Base-by-base conservation (phyloP, 192 early-diverging fungal species). In the Coemansia sp. region DNA sequence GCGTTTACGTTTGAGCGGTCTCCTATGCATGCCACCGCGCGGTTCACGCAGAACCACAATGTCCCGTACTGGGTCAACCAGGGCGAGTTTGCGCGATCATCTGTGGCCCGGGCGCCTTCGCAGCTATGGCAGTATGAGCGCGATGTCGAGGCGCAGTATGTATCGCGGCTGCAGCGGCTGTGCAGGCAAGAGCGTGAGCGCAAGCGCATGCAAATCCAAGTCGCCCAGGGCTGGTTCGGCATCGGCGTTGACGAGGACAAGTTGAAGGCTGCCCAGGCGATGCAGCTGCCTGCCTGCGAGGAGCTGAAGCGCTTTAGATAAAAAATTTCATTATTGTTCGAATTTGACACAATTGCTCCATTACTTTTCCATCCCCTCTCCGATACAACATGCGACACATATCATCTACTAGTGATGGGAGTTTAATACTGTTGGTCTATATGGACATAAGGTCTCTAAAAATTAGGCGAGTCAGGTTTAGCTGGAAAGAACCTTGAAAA, bases 1-100 rank as follows among this genome's bases (percentile, higher is more conserved):
- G 68, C 69, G 23, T 98, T 89, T 71, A 82, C 89, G 12, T 92
- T 95, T 61, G 73, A 87, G 24, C 75, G 60, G 6, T 82, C 79
- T 5, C 66, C 71, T 2, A 62, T 66, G 7, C 89, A 91, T 69
- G 78, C 84, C 11, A 51, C 85, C 41, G 36, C 60, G 46, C 86
- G 90, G 16, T 60, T 60, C 21, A 95, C 96, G 7, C 52, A 66
- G 3, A 46, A 61, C n/a, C 87, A 88, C 49, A 74, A 85, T 9
- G 88, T 96, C 3, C 78, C 71, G 12, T 98, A 95, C 76, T 98
- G 85, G 77, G 92, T 98, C n/a, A 88, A 95, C 62, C 57, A 60
- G 21, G 53, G 63, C 34, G 85, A 89, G 52, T 86, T 88, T 71
- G 66, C 69, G 21, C 71, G 72, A 33, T 75, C 73, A 0, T 55